These are phyloP conservation scores for Claviceps fusiformis DNA, from an alignment of 2,329 filamentous ascomycete species.

Conservation along the genomic window DNA sequence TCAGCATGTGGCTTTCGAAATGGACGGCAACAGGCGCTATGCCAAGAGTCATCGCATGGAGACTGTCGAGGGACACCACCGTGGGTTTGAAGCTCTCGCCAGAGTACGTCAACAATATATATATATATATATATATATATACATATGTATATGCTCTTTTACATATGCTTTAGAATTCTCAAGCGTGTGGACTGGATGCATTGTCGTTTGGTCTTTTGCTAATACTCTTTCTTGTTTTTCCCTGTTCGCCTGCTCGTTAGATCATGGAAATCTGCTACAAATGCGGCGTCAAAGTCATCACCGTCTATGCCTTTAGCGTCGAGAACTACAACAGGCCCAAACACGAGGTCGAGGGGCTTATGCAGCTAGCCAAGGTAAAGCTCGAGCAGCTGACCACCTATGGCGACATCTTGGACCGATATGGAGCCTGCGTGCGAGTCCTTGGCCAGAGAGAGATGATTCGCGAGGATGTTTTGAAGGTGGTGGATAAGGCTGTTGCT, in stretches of 20 bases:
- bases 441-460: conserved; percentile 75
- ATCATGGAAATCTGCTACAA: conserved; percentile 98
- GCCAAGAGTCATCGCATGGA: conserved; percentile 84
- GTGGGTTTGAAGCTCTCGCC: conserved; percentile 90
- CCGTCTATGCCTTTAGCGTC: conserved; percentile 96
- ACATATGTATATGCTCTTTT: not conserved
- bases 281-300: conserved; percentile 89
- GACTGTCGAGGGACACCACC: conserved; percentile 88
- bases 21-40: conserved; percentile 95
- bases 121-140: not conserved
- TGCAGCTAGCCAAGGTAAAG: conserved; percentile 96
- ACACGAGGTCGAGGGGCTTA: conserved; percentile 90
- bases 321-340: conserved; percentile 97
- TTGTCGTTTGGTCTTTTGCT: not conserved
- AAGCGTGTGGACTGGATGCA: not conserved
- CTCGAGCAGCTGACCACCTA: conserved; percentile 84
- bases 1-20: conserved; percentile 95
- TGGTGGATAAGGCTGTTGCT: conserved; percentile 73
- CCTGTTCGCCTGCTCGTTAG: conserved; percentile 24
- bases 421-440: conserved; percentile 76
- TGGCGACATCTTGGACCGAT: conserved; percentile 82
- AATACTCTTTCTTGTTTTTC: not conserved
- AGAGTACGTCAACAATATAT: conserved; percentile 40
- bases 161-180: not conserved
- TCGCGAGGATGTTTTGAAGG: conserved; percentile 74